Evolutionary conservation across 2,329 filamentous ascomycete genomes (phyloP).

Genomic region (Chaetomium olivaceum): DNA sequence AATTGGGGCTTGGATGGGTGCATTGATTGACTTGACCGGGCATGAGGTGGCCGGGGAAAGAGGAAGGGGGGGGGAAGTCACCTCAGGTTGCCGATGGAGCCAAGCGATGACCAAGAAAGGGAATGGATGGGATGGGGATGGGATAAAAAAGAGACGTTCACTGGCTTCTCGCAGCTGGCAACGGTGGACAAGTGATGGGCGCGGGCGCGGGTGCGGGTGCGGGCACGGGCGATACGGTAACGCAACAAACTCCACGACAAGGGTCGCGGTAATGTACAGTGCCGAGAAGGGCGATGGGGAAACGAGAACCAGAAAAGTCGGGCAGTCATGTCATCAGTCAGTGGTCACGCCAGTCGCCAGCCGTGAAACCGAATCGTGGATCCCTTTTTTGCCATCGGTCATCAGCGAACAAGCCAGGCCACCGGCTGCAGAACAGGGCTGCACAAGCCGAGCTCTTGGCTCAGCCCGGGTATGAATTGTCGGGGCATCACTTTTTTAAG

Average conservation of each 20-base stretch:
- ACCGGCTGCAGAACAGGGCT: conserved; percentile 9
- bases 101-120: conserved; percentile 18
- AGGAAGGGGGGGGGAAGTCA: background rate
- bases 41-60: background rate
- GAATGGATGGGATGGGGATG: conserved; percentile 4
- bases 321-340: background rate
- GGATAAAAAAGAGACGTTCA: background rate
- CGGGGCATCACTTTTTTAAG: conserved; percentile 22
- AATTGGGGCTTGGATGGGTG: conserved; percentile 9
- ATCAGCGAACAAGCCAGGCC: conserved; percentile 6
- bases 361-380: conserved; percentile 16
- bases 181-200: background rate
- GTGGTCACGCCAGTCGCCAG: background rate
- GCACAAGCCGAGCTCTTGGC: conserved; percentile 9
- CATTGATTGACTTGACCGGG: conserved; percentile 12
- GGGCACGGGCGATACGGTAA: background rate
- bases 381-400: conserved; percentile 17
- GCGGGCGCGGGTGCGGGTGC: too few relatives aligned
- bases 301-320: background rate
- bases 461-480: conserved; percentile 7
- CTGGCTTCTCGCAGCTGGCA: conserved; percentile 1
- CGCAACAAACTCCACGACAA: background rate
- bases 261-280: conserved; percentile 10
- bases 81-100: conserved; percentile 14
- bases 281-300: background rate